Conservation (phyloP, 2,329 filamentous ascomycete genomes). For the Colletotrichum eleusines region DNA sequence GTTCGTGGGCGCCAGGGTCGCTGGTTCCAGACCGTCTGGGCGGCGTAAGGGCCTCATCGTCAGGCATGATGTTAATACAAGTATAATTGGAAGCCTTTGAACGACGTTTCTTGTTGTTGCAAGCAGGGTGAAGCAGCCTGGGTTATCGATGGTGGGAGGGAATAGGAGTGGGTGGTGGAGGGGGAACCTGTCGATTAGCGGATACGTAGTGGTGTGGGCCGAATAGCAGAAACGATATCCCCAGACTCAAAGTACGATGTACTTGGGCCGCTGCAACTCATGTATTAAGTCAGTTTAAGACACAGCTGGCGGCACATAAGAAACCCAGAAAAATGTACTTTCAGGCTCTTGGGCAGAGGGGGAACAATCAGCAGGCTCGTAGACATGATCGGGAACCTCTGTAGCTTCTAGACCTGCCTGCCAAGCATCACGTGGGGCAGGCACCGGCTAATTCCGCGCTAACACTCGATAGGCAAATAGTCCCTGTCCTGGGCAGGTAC, state of each 20-base stretch:
- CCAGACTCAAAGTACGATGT: slow-evolving; percentile 17
- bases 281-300: slow-evolving; percentile 4
- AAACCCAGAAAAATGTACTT: slow-evolving; percentile 16
- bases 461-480: slow-evolving; percentile 30
- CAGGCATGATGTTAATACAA: slow-evolving; percentile 46
- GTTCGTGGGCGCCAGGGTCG: slow-evolving; percentile 71
- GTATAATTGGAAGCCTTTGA: slow-evolving; percentile 13
- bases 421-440: slow-evolving; percentile 40
- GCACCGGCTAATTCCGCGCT: slow-evolving; percentile 28
- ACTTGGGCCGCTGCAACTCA: slow-evolving; percentile 4
- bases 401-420: slow-evolving; percentile 26
- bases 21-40: slow-evolving; percentile 57
- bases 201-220: slow-evolving; percentile 41
- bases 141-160: slow-evolving; percentile 32
- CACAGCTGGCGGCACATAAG: slow-evolving; percentile 23
- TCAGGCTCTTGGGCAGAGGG: slow-evolving; percentile 22
- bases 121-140: slow-evolving; percentile 9
- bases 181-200: slow-evolving; percentile 41
- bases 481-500: slow-evolving; percentile 29
- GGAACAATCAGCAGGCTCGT: slow-evolving; percentile 20
- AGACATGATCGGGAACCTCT: slow-evolving; percentile 14
- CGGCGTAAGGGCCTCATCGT: slow-evolving; percentile 55
- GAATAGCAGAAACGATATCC: slow-evolving; percentile 18
- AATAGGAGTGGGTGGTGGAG: slow-evolving; percentile 38
- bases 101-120: slow-evolving; percentile 16